Evolutionary conservation across 1,139 yeast genomes (phyloP), one percentile per base, ranked within the genome.

Genomic region (Suhomyces wounanorum): DNA sequence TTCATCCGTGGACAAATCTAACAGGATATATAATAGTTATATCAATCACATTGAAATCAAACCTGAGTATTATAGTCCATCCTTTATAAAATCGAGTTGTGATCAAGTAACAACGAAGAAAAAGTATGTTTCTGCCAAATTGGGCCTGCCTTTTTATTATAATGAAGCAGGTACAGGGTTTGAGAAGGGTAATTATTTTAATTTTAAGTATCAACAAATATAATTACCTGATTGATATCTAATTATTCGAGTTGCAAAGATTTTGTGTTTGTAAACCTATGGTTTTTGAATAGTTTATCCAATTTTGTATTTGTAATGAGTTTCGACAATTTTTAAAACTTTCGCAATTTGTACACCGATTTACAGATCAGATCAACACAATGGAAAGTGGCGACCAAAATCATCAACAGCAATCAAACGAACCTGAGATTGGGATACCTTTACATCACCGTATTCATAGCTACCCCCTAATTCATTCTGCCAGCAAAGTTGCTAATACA

Each of bases 401-500:
- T 14, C 14, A 33, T 10, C 21, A 33, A 14, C 18, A 33, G 9
- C 21, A 8, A 7, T 18, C 37, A 33, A 33, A n/a, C 8, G 33
- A 16, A 7, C 17, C 3, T 5, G 14, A 16, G 13, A 26, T 14
- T 14, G 21, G 10, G 1, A 2, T 16, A 8, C 42, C 21, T 11
- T 45, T 45, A 14, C 31, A 23, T 36, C 38, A 33, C 17, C 73
- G 67, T 49, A 52, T 69, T 33, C 59, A 55, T 43, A 59, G 59
- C 47, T 70, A 69, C 48, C 70, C 73, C 8, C 17, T 69, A 37
- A 58, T 66, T 9, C 57, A 53, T 10, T 49, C 67, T 3, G 55
- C 66, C 8, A 59, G 54, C 40, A 57, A 59, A 1, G 54, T 59
- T 25, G 52, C 64, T 16, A 58, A 55, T 26, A 44, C 54, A 3